Conservation (phyloP, 2,329 filamentous ascomycete species). For the Teratosphaeria nubilosa region DNA sequence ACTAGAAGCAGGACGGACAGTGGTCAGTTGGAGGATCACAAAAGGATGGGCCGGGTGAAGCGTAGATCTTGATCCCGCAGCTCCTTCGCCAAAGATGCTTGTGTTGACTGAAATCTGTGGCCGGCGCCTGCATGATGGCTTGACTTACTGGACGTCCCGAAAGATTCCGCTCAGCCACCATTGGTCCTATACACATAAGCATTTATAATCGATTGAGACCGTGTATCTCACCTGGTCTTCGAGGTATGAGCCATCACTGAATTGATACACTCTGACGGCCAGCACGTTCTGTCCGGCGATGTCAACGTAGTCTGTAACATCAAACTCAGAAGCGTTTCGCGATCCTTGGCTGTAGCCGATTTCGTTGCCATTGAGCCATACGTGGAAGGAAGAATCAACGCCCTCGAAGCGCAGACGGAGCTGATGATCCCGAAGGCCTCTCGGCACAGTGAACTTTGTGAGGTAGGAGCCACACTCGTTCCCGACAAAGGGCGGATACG, state of each 20-base stretch:
- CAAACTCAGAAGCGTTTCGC: slow-evolving; percentile 60
- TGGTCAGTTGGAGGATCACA: background rate
- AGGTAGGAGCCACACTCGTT: slow-evolving; percentile 58
- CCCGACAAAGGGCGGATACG: slow-evolving; percentile 46
- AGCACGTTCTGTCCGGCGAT: slow-evolving; percentile 43
- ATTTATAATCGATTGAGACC: background rate
- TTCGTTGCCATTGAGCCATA: slow-evolving; percentile 55
- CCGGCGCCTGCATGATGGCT: background rate
- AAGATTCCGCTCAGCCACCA: slow-evolving; percentile 43
- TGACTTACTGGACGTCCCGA: slow-evolving; percentile 46
- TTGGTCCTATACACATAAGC: slow-evolving; percentile 24
- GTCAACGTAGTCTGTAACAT: slow-evolving; percentile 46
- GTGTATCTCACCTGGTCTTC: slow-evolving; percentile 3
- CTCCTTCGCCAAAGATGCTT: too few relatives aligned
- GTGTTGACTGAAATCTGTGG: too few relatives aligned
- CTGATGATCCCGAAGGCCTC: slow-evolving; percentile 37
- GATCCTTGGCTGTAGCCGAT: slow-evolving; percentile 61
- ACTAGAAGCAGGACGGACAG: background rate
- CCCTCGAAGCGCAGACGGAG: slow-evolving; percentile 59
- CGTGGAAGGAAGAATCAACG: slow-evolving; percentile 60
- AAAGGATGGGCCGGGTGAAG: background rate
- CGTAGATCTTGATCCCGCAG: too few relatives aligned
- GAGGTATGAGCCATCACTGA: slow-evolving; percentile 50
- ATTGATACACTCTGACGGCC: slow-evolving; percentile 59
- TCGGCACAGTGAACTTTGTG: slow-evolving; percentile 45